Evolutionary conservation across 2,329 filamentous ascomycete species (phyloP).

Genomic region (Pseudogymnoascus sp.): DNA sequence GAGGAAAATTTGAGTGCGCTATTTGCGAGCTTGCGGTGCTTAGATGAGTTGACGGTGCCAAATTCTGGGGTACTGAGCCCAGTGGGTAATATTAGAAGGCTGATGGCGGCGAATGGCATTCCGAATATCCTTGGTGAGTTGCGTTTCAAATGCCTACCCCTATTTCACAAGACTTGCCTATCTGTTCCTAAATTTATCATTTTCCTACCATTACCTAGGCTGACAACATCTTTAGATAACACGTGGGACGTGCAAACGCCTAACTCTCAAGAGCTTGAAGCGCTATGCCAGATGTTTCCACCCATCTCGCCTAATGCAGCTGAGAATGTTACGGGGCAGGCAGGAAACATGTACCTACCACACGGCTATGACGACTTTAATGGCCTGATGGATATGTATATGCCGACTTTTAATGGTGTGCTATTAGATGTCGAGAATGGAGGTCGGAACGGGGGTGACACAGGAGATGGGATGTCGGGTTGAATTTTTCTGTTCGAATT

Average conservation of each 20-base stretch:
- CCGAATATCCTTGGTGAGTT: neutral
- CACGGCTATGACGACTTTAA: neutral
- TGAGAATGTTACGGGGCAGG: neutral
- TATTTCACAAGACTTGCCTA: neutral
- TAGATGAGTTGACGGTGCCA: constrained; percentile 28
- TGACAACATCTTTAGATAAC: neutral
- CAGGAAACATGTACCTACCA: neutral
- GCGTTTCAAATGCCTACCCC: neutral
- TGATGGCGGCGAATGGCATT: constrained; percentile 8
- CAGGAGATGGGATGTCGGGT: neutral
- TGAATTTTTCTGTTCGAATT: neutral
- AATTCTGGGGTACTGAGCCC: constrained; percentile 21
- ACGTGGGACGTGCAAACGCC: neutral
- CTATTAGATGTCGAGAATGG: neutral
- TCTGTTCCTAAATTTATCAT: neutral
- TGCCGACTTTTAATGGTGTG: neutral
- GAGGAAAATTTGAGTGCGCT: constrained; percentile 23
- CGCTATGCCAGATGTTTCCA: neutral
- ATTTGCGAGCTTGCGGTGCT: constrained; percentile 23
- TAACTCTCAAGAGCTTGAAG: neutral
- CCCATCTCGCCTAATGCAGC: neutral
- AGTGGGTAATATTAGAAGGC: constrained; percentile 11
- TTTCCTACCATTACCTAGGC: neutral
- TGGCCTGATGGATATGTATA: neutral
- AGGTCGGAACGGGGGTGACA: neutral